Evolutionary conservation across 352 stramenopile species (phyloP).

Genomic region (Elongisporangium prolatum): DNA sequence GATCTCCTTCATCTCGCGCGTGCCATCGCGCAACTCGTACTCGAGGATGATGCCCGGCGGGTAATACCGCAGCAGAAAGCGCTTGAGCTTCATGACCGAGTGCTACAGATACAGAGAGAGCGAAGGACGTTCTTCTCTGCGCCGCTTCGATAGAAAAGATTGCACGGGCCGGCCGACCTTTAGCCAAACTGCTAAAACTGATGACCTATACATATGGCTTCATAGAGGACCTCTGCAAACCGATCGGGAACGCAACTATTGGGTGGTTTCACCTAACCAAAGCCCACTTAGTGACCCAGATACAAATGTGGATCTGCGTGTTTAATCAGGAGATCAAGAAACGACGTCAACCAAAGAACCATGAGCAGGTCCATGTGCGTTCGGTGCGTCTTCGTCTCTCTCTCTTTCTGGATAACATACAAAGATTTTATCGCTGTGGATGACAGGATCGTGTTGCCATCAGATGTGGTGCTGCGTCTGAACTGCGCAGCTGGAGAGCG

Average conservation of each 20-base stretch:
- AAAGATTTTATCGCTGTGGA: background rate
- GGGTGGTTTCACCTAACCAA: background rate
- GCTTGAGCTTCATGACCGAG: slow-evolving; percentile 92
- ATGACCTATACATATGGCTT: background rate
- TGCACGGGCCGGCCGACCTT: background rate
- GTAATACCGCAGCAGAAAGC: slow-evolving; percentile 95
- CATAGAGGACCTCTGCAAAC: background rate
- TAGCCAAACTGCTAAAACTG: background rate
- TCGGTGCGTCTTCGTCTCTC: background rate
- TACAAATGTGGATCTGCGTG: background rate
- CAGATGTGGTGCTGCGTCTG: background rate
- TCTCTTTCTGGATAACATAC: background rate
- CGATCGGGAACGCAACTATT: background rate
- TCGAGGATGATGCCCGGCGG: slow-evolving; percentile 95
- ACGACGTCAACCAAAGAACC: background rate
- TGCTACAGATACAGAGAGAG: background rate
- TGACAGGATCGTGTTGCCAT: background rate
- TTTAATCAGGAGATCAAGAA: background rate
- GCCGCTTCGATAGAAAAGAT: background rate
- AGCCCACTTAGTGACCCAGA: background rate
- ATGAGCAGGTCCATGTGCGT: background rate
- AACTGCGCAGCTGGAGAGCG: background rate
- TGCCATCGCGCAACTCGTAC: slow-evolving; percentile 93
- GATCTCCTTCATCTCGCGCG: slow-evolving; percentile 93
- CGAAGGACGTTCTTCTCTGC: background rate